Evolutionary conservation across 371 early-diverging fungal genomes (phyloP), one percentile per base, ranked within the genome.

Genomic region (Lichtheimia ornata): DNA sequence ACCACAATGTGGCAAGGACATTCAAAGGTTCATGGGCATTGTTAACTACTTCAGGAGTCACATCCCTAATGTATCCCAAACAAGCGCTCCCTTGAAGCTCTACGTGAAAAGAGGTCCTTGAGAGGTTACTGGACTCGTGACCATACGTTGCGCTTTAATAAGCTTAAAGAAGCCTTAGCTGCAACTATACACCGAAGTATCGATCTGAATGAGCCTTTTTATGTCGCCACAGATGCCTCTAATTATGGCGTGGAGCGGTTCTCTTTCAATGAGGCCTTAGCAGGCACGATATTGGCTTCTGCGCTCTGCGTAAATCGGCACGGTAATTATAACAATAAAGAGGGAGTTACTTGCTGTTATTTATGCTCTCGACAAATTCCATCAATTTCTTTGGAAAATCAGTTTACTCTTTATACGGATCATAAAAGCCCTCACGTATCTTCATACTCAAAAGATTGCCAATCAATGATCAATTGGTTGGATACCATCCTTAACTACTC

Each of bases 181-280:
- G 22, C 22, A 1, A 22, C n/a, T n/a, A 22, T 22, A 2, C 2
- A 22, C 22, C 22, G 22, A 22, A 22, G 22, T 22, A 22, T 22
- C 22, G 22, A 22, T 22, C 2, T 22, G 22, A 22, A 22, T 22
- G 22, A 55, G 0, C 67, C 63, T 2, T 76, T 80, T 45, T 65
- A 59, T 41, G 58, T 81, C 0, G 74, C 71, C 7, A 76, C 77
- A 0, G 78, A 84, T 63, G 74, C 80, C 0, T 81, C 80, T 0
- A 65, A 75, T 42, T 27, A 49, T 15, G 76, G 71, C 6, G 72
- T 28, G 79, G 76, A 5, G 72, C 71, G 20, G 67, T 66, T 0
- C 41, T 22, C 22, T 22, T 22, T 22, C 22, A 22, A 22, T 22
- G 22, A 22, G n/a, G n/a, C n/a, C n/a, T n/a, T n/a, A n/a, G n/a